Percentiles rank a stretch among this genome's conserved stretches.
These are phyloP conservation scores for Colletotrichum simmondsii DNA, from an alignment of 2,329 filamentous ascomycete species.

Conservation along the genomic window DNA sequence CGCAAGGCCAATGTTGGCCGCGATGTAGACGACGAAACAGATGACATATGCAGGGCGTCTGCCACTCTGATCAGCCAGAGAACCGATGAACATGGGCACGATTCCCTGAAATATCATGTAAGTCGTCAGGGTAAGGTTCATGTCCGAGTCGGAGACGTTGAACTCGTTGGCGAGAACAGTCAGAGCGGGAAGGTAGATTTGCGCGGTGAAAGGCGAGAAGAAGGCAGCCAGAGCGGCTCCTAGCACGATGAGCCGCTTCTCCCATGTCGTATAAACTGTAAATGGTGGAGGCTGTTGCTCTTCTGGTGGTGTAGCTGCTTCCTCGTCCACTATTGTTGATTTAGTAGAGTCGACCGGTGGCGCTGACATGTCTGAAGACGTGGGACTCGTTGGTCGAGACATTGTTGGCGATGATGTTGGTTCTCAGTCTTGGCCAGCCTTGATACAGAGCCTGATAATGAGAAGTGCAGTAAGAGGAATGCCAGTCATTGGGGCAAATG, in stretches of 20 bases:
- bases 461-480: background rate
- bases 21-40: slow-evolving; percentile 47
- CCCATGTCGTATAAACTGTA: slow-evolving; percentile 50
- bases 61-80: slow-evolving; percentile 55
- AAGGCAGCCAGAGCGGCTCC: slow-evolving; percentile 51
- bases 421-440: background rate
- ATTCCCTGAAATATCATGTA: slow-evolving; percentile 72
- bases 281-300: slow-evolving; percentile 40
- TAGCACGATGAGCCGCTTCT: slow-evolving; percentile 54
- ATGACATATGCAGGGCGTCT: slow-evolving; percentile 49
- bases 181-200: slow-evolving; percentile 67
- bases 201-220: slow-evolving; percentile 58
- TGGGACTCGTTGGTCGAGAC: background rate
- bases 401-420: background rate
- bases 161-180: slow-evolving; percentile 59
- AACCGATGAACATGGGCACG: slow-evolving; percentile 61
- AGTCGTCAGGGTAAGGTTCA: slow-evolving; percentile 64
- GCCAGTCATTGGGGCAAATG: background rate
- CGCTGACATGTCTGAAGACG: background rate
- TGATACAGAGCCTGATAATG: background rate
- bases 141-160: slow-evolving; percentile 50
- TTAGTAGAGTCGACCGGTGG: slow-evolving; percentile 3
- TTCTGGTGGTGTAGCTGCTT: slow-evolving; percentile 11
- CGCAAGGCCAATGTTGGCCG: slow-evolving; percentile 59
- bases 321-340: slow-evolving; percentile 11